A percentile compares a stretch with the other conserved stretches of the same genome.
Conservation (phyloP, 257 asterid species). For the Buddleja alternifolia region DNA sequence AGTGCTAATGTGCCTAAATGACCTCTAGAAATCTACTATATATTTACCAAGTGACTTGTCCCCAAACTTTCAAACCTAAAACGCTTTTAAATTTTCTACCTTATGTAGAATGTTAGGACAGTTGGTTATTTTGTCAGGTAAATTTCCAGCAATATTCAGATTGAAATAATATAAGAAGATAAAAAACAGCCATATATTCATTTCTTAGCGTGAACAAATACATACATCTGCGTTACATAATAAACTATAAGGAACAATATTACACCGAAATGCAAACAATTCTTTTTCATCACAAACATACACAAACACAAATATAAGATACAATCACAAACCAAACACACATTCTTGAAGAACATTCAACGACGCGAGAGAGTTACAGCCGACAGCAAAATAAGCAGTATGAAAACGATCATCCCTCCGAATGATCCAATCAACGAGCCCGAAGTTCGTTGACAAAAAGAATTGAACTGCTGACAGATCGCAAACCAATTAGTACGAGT, state of each 20-base stretch:
- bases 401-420: conserved; percentile 47
- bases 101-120: neutral
- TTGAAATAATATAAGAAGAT: no score
- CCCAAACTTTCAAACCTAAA: conserved; percentile 26
- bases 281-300: conserved; percentile 5
- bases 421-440: conserved; percentile 77
- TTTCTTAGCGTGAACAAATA: neutral
- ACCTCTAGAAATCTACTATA: neutral
- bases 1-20: conserved; percentile 35
- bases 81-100: neutral
- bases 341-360: conserved; percentile 18
- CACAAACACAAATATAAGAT: conserved; percentile 14
- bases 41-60: conserved; percentile 11
- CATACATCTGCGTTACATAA: neutral
- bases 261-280: conserved; percentile 6
- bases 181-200: no score
- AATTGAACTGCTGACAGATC: conserved; percentile 71
- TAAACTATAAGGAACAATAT: neutral
- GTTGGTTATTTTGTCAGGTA: neutral
- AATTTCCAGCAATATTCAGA: no score
- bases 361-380: conserved; percentile 56
- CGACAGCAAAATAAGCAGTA: conserved; percentile 54
- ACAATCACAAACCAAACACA: neutral
- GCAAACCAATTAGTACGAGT: conserved; percentile 71
- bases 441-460: conserved; percentile 69